Percentiles rank a stretch among this genome's conserved stretches.
Evolutionary conservation across 164 flowering plant species (phyloP).

Genomic region (Pachysandra terminalis): DNA sequence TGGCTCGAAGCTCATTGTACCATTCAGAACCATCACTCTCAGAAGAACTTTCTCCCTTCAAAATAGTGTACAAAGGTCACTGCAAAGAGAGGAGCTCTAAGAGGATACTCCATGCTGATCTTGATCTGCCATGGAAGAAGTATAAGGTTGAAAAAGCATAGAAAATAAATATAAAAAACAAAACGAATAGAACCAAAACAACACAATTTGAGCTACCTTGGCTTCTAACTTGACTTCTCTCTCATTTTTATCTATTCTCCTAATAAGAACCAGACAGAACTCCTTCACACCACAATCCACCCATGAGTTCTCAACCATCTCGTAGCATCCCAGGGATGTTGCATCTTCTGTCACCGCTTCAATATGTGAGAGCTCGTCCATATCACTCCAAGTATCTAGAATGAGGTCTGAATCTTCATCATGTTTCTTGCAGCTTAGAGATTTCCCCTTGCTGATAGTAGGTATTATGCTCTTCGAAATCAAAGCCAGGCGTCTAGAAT

Average conservation of each 20-base stretch:
- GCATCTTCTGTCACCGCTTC: conserved; percentile 41
- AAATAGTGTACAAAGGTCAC: conserved; percentile 33
- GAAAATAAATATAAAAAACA: neutral
- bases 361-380: conserved; percentile 45
- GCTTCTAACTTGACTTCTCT: conserved; percentile 57
- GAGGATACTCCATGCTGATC: conserved; percentile 89
- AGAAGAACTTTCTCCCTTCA: conserved; percentile 27
- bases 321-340: conserved; percentile 15
- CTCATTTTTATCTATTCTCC: conserved; percentile 32
- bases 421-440: conserved; percentile 56
- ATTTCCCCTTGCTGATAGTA: conserved; percentile 41
- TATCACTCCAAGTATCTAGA: conserved; percentile 69
- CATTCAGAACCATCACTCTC: conserved; percentile 36
- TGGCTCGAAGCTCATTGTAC: conserved; percentile 81
- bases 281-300: conserved; percentile 58
- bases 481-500: conserved; percentile 51
- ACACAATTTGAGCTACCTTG: conserved; percentile 43
- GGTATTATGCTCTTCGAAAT: conserved; percentile 59
- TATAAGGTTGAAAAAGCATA: conserved; percentile 6
- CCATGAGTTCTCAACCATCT: conserved; percentile 43
- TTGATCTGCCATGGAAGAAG: conserved; percentile 57
- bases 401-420: conserved; percentile 67
- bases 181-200: neutral
- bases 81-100: conserved; percentile 76
- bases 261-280: conserved; percentile 49